These are phyloP conservation scores for Clarireedia sp. DNA, from an alignment of 2,329 filamentous ascomycete species.

Conservation along the genomic window DNA sequence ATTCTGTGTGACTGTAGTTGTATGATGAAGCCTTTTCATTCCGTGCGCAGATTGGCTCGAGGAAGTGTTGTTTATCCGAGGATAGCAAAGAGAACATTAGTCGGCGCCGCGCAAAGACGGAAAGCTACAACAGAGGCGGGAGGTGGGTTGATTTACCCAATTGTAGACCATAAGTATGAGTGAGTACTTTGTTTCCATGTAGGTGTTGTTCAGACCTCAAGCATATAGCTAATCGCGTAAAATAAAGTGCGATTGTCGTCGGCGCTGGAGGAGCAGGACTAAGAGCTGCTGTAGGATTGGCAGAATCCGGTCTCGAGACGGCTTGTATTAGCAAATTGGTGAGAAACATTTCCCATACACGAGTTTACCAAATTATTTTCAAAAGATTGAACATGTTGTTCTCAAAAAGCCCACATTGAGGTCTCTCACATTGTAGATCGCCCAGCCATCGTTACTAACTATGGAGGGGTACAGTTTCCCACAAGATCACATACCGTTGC, in stretches of 20 bases:
- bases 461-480: constrained; percentile 46
- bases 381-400: no score
- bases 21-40: neutral
- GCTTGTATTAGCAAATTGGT: constrained; percentile 59
- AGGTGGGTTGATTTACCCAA: neutral
- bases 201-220: neutral
- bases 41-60: neutral
- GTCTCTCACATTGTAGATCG: neutral
- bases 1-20: neutral
- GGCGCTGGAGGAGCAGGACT: constrained; percentile 76
- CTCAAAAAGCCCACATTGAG: no score
- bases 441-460: neutral
- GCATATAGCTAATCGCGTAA: neutral
- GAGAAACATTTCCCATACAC: neutral
- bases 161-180: constrained; percentile 7
- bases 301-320: constrained; percentile 83
- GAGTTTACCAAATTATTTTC: no score
- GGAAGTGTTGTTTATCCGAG: no score
- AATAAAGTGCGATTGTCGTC: constrained; percentile 43
- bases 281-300: constrained; percentile 76
- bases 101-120: neutral
- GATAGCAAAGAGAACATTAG: neutral
- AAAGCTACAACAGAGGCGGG: neutral
- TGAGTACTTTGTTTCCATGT: neutral
- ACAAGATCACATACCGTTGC: constrained; percentile 81